Conservation (phyloP, 257 asterid species). For the Phtheirospermum japonicum region DNA sequence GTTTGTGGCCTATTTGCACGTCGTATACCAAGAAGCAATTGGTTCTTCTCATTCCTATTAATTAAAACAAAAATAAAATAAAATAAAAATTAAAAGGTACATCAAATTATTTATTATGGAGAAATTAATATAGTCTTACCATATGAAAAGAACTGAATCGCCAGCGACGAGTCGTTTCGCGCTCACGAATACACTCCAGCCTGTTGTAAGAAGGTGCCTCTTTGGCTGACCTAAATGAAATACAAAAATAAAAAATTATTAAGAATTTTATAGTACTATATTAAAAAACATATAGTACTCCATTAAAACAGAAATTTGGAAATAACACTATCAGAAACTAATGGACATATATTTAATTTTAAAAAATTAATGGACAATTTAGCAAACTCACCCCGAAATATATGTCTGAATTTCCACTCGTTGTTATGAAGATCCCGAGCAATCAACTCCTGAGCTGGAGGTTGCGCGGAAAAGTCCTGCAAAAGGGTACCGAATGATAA, state of each 20-base stretch:
- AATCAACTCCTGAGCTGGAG: constrained; percentile 82
- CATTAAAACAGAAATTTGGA: neutral
- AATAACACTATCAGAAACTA: no score
- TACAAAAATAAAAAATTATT: constrained; percentile 7
- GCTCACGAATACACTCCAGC: constrained; percentile 83
- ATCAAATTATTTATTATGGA: neutral
- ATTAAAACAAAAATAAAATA: no score
- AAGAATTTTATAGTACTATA: neutral
- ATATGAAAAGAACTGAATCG: constrained; percentile 79
- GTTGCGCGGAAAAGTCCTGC: constrained; percentile 75
- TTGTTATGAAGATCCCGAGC: constrained; percentile 79
- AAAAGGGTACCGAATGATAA: constrained; percentile 15
- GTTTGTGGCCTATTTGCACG: constrained; percentile 77
- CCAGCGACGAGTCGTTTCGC: constrained; percentile 85
- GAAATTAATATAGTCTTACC: constrained; percentile 37
- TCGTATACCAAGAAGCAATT: constrained; percentile 70
- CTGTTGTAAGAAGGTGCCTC: constrained; percentile 83
- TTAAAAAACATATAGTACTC: constrained; percentile 7
- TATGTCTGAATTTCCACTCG: constrained; percentile 87
- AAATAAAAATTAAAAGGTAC: no score
- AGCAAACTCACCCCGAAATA: constrained; percentile 60
- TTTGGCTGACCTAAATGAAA: constrained; percentile 68
- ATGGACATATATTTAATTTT: no score
- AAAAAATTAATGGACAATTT: neutral
- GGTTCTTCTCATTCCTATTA: constrained; percentile 76